Conservation (phyloP, 805 yeast species). For the Danielia reshetovae region DNA sequence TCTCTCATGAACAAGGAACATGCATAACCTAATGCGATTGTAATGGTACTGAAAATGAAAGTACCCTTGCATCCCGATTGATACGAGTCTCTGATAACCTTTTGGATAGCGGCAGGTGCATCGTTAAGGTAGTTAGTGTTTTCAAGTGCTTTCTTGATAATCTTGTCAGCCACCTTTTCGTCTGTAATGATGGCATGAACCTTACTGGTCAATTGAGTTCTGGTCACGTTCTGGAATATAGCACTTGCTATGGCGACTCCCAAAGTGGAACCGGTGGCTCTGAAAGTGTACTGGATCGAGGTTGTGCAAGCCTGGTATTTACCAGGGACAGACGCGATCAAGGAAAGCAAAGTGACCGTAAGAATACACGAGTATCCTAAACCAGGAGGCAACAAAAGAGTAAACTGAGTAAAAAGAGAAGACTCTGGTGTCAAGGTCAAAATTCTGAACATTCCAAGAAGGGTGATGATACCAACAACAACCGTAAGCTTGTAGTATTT, state of each 20-base stretch:
- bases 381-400: neutral
- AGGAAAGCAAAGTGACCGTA: constrained; percentile 1
- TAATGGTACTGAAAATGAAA: neutral
- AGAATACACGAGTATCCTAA: neutral
- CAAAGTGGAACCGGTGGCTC: constrained; percentile 3
- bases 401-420: constrained; percentile 35
- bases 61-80: constrained; percentile 1
- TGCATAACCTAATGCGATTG: neutral
- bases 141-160: constrained; percentile 1
- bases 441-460: constrained; percentile 44
- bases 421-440: constrained; percentile 29
- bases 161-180: neutral
- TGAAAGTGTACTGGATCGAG: constrained; percentile 1
- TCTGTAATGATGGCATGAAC: constrained; percentile 5
- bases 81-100: neutral
- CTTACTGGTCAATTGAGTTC: constrained; percentile 1
- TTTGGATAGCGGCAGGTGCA: neutral
- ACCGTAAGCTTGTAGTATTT: constrained; percentile 51
- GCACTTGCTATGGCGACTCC: constrained; percentile 1
- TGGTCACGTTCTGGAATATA: neutral
- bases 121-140: neutral
- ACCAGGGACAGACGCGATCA: constrained; percentile 1
- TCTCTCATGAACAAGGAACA: neutral
- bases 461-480: constrained; percentile 36
- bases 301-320: constrained; percentile 1